Base-by-base conservation (phyloP, 768 basidiomycete genomes). In the Naganishia antarctica region DNA sequence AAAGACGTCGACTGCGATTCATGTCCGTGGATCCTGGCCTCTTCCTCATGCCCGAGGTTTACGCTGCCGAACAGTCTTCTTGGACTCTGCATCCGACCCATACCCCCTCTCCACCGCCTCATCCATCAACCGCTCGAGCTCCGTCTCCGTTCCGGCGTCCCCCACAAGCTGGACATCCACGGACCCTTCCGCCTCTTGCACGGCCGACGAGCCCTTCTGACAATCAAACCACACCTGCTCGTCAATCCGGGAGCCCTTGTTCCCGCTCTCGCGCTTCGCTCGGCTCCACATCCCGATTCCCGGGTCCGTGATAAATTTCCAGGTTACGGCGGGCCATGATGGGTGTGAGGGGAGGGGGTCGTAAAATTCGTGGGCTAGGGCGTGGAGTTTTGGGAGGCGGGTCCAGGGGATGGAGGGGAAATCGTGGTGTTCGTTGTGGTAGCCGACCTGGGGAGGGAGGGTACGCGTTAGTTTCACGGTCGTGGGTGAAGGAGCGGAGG, bases 401-500 rank as follows among this genome's bases (percentile, higher is more conserved):
- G 93, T 97, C 96, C 96, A 99, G 0, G 96, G 84, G 0, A 99
- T 79, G 13, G 91, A 91, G 8, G 96, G 93, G 79, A 99, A 98
- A 79, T 99, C 96, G 79, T 99, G 96, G 78, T 99, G 96, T 73
- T 98, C 96, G 78, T 99, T 97, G 77, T 99, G 96, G 75, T 97
- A 98, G 41, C 96, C 96, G 69, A 97, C 90, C 47, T 90, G 91
- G 13, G 8, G 68, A 48, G 64, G 61, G 66, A 63, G 23, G 23
- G 23, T 25, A n/a, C n/a, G 45, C 18, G 47, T 49, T 32, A 61
- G 28, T n/a, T n/a, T n/a, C n/a, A n/a, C n/a, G n/a, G n/a, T n/a
- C n/a, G n/a, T n/a, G n/a, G n/a, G n/a, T n/a, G n/a, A n/a, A n/a
- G n/a, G n/a, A n/a, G n/a, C n/a, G n/a, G n/a, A n/a, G n/a, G 25